Evolutionary conservation across 2,329 filamentous ascomycete genomes (phyloP).

Genomic region (Beauveria brongniartii): DNA sequence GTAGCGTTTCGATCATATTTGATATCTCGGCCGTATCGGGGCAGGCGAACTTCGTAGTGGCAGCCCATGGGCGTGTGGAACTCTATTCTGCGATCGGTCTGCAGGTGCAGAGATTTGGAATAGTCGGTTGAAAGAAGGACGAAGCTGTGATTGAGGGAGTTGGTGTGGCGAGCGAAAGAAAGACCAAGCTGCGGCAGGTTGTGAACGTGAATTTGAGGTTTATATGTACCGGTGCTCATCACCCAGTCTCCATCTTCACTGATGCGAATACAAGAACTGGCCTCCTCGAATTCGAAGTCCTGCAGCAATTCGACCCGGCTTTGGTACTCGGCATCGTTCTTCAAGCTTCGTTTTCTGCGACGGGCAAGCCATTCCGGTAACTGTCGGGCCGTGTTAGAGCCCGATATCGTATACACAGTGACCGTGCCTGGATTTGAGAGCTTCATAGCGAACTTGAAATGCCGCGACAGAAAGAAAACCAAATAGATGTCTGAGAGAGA

Average conservation of each 20-base stretch:
- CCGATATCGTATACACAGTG: conserved; percentile 91
- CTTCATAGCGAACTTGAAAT: conserved; percentile 51
- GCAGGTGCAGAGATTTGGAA: conserved; percentile 87
- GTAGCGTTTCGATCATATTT: conserved; percentile 74
- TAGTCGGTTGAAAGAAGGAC: conserved; percentile 83
- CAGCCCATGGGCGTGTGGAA: conserved; percentile 86
- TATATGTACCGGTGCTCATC: conserved; percentile 80
- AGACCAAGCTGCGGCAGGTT: conserved; percentile 87
- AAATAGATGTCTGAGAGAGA: not conserved
- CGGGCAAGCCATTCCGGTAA: conserved; percentile 93
- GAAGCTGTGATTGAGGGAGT: conserved; percentile 86
- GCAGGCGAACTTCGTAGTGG: conserved; percentile 83
- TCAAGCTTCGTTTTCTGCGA: conserved; percentile 81
- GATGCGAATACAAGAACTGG: conserved; percentile 79
- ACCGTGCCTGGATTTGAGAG: conserved; percentile 74
- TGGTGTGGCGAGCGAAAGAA: conserved; percentile 89
- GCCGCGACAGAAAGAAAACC: not conserved
- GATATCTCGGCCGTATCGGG: conserved; percentile 84
- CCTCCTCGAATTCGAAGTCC: conserved; percentile 96
- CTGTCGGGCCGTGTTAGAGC: conserved; percentile 76
- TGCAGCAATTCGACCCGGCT: conserved; percentile 92
- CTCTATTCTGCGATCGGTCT: conserved; percentile 83
- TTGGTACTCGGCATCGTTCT: conserved; percentile 86
- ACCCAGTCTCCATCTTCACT: conserved; percentile 97
- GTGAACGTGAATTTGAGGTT: conserved; percentile 75